Evolutionary conservation across 805 yeast genomes (phyloP), one percentile per base, ranked within the genome.

Genomic region (Ogataea paraovalis): DNA sequence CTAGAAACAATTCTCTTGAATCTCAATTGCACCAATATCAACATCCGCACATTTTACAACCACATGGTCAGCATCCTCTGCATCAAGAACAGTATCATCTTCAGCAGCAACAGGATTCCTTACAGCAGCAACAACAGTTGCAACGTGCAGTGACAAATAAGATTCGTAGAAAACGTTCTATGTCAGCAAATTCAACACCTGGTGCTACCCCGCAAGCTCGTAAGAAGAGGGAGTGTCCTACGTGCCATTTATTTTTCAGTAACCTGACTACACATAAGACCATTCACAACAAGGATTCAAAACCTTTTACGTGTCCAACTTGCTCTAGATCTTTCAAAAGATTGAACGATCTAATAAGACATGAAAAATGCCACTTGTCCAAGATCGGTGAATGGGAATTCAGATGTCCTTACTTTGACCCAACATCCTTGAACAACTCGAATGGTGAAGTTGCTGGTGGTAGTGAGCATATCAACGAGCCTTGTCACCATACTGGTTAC

Each of bases 251-350:
- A 36, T 82, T 71, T 59, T 90, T 84, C 65, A 79, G 88, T 47
- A 90, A 89, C 61, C 70, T 89, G 56, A 87, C 92, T 22, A 88
- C 96, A 6, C 96, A 87, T 66, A 81, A 80, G 63, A 79, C 90
- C 1, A 85, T 89, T 16, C 96, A 87, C 63, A 80, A 82, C 46
- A 87, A 85, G 10, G 78, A 82, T 19, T 73, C 81, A 14, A 75
- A 95, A 49, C 96, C 96, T 0, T 92, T 83, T 61, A 72, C 80
- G 40, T 90, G 97, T 66, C 73, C 78, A 38, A 78, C 82, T 30
- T 90, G 97, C 65, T 73, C 78, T 37, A 79, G 96, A 50, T 96
- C 96, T 2, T 90, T 90, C 68, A 87, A 94, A 14, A 74, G 97
- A 49, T 84, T 91, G 39, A 91, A 91, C 63, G 97, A 90, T 64